Evolutionary conservation across 2,329 filamentous ascomycete species (phyloP), one percentile per base, ranked within the genome.

Genomic region (Pleoardoris graminearum): DNA sequence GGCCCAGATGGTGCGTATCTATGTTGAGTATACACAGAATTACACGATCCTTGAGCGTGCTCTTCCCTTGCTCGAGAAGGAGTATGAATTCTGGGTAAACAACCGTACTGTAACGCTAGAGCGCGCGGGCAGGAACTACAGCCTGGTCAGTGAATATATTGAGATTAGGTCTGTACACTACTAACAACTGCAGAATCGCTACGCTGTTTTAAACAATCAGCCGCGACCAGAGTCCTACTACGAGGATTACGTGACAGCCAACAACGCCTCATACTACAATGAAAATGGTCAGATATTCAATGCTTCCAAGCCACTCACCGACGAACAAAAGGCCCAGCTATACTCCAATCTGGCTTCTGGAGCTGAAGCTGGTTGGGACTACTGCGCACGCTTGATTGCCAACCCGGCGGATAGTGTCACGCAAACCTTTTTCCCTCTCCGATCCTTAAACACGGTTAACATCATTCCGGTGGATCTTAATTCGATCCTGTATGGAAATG

Each of bases 301-400:
- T 0, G 77, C 80, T 45, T 76, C 67, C 0, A 66, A 70, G 10
- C 59, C 77, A 1, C 78, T 87, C 14, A 83, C 80, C 57, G 78
- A 82, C 3, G 74, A 77, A 0, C 70, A 85, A 57, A 79, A 79
- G 55, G 79, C 75, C 1, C 65, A 66, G 0, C 71, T 88, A 4
- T 89, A 88, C 61, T 75, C 79, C 23, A 83, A 88, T 62, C 76
- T 89, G 2, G 85, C 86, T 16, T 81, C 80, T 12, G 85, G 85
- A 11, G 86, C 86, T 17, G 86, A 88, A 68, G 83, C 80, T 4
- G 85, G 86, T 23, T 84, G 82, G 80, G 86, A 89, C 66, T 89
- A 87, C 61, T 76, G 72, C 7, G 72, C 79, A 0, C 80, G 86
- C 45, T 88, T 82, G 81, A 71, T 87, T 33, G 72, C 75, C 8